Evolutionary conservation across 805 yeast genomes (phyloP).

Genomic region (Yarrowia hollandica): DNA sequence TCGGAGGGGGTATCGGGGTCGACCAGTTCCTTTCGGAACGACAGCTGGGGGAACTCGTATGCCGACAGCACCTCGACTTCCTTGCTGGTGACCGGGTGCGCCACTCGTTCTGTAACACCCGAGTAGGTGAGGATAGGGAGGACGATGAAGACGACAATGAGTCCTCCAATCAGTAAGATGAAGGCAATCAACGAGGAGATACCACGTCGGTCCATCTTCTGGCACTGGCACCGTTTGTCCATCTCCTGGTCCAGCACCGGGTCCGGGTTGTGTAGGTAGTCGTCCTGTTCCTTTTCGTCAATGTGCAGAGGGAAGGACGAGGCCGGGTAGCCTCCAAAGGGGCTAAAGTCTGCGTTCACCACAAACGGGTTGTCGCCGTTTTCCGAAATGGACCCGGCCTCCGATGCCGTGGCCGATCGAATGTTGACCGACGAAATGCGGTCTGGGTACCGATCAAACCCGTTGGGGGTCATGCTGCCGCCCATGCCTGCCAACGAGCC

Average conservation of each 20-base stretch:
- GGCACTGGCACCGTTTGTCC: constrained; percentile 48
- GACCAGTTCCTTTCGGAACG: constrained; percentile 60
- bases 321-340: constrained; percentile 97
- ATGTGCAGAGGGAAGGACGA: constrained; percentile 84
- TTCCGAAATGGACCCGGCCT: constrained; percentile 22
- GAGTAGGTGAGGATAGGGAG: constrained; percentile 83
- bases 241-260: constrained; percentile 87
- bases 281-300: constrained; percentile 94
- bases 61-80: constrained; percentile 48
- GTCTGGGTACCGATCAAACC: constrained; percentile 44
- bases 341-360: constrained; percentile 50
- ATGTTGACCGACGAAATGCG: constrained; percentile 36
- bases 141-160: constrained; percentile 66
- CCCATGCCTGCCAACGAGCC: constrained; percentile 30
- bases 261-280: constrained; percentile 93
- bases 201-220: constrained; percentile 43
- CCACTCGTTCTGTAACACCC: constrained; percentile 58
- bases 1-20: constrained; percentile 70
- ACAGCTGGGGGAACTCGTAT: constrained; percentile 59
- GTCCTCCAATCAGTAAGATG: constrained; percentile 58
- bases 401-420: constrained; percentile 23
- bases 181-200: constrained; percentile 44
- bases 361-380: constrained; percentile 38
- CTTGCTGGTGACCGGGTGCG: constrained; percentile 32
- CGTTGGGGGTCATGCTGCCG: constrained; percentile 35